Conservation (phyloP, 2,329 filamentous ascomycete species). For the Aureobasidium leucospermi region DNA sequence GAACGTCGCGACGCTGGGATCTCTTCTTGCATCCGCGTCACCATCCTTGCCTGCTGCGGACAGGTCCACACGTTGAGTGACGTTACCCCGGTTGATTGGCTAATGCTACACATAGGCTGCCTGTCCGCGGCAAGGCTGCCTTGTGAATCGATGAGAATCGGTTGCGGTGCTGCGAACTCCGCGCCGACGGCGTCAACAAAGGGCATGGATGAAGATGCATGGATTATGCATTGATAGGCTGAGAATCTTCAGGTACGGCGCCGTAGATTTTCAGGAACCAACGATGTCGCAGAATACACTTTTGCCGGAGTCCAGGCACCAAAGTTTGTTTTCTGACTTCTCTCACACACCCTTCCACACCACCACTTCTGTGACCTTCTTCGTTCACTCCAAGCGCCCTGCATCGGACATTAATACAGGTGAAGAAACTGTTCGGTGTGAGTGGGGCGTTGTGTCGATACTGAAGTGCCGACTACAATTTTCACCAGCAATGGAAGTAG, state of each 20-base stretch:
- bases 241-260: background rate
- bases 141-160: background rate
- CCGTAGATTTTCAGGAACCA: slow-evolving; percentile 11
- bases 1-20: background rate
- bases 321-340: slow-evolving; percentile 5
- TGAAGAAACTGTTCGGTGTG: slow-evolving; percentile 3
- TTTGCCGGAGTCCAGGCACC: background rate
- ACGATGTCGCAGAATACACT: slow-evolving; percentile 1
- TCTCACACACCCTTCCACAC: background rate
- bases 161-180: background rate
- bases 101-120: background rate
- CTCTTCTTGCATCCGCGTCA: background rate
- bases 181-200: background rate
- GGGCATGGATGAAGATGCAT: background rate
- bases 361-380: background rate
- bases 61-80: slow-evolving; percentile 5
- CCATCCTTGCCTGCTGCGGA: slow-evolving; percentile 9
- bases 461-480: background rate
- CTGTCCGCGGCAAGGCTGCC: background rate
- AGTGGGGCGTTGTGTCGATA: background rate
- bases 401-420: background rate
- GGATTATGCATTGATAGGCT: background rate
- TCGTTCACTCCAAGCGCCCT: slow-evolving; percentile 1
- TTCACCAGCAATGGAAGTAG: background rate
- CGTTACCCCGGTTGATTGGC: slow-evolving; percentile 1